These are phyloP conservation scores for Carex sylvatica DNA, from an alignment of 202 grass and related monocot genomes.

Conservation along the genomic window DNA sequence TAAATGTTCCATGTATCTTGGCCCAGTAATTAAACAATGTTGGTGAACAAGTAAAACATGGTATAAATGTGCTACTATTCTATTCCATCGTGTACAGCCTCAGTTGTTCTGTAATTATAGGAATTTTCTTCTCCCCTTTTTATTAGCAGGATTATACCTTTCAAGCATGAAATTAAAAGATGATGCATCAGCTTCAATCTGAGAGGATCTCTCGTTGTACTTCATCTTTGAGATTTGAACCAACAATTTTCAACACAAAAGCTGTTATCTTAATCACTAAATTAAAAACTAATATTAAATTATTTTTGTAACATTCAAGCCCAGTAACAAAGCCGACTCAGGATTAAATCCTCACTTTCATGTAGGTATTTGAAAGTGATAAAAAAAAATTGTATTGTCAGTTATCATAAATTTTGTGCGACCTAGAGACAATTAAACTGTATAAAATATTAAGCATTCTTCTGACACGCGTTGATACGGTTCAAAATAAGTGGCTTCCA, in stretches of 20 bases:
- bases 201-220: background rate
- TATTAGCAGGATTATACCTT: background rate
- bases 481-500: slow-evolving; percentile 10
- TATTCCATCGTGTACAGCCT: background rate
- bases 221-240: background rate
- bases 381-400: background rate
- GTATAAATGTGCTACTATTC: background rate
- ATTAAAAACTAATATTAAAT: no score
- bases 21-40: slow-evolving; percentile 1
- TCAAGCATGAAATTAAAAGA: background rate
- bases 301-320: no score
- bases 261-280: no score
- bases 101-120: background rate
- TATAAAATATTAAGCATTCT: background rate
- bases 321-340: background rate
- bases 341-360: background rate
- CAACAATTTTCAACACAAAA: background rate
- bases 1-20: slow-evolving; percentile 10
- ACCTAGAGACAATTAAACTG: background rate
- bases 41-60: slow-evolving; percentile 5
- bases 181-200: background rate
- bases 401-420: background rate
- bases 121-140: background rate
- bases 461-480: background rate
- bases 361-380: background rate